phyloP scores from a whole-genome alignment of 2,329 filamentous ascomycete species.

The Dactylellina haptotyla region DNA sequence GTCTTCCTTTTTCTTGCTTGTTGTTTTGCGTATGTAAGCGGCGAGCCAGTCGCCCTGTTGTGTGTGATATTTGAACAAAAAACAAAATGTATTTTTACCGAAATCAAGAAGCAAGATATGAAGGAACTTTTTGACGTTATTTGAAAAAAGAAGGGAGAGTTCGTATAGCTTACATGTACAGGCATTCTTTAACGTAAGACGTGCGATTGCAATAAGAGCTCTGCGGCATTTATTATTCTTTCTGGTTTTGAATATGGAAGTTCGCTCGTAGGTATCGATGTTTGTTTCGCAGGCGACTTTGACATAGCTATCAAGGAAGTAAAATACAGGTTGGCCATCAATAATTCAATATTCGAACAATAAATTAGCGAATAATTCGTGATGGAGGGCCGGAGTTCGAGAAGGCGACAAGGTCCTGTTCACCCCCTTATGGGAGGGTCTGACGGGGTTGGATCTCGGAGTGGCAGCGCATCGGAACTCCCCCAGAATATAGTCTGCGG shows the following conservation, averaged over 20 bases:
- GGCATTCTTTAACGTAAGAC: not conserved
- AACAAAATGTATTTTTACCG: conserved; percentile 40
- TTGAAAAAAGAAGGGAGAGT: not conserved
- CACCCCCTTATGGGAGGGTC: not conserved
- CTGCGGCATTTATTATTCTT: conserved; percentile 32
- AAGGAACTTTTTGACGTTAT: not conserved
- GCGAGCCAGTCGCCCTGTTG: no score
- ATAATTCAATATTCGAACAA: no score
- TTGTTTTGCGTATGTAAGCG: conserved; percentile 11
- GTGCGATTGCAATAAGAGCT: conserved; percentile 20
- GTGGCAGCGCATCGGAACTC: conserved; percentile 39
- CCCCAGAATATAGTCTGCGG: conserved; percentile 38
- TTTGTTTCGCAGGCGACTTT: no score
- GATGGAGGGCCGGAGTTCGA: conserved; percentile 37
- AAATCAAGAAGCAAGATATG: not conserved
- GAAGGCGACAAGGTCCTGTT: conserved; percentile 29
- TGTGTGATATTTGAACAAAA: not conserved
- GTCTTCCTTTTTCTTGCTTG: not conserved
- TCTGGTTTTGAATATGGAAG: not conserved
- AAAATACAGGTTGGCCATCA: not conserved
- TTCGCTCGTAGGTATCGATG: not conserved
- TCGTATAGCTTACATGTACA: conserved; percentile 5
- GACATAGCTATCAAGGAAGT: no score
- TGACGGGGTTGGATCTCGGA: not conserved
- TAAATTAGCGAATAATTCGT: not conserved